phyloP scores from a whole-genome alignment of 495 filamentous ascomycete species.

The Bombardia bombarda region DNA sequence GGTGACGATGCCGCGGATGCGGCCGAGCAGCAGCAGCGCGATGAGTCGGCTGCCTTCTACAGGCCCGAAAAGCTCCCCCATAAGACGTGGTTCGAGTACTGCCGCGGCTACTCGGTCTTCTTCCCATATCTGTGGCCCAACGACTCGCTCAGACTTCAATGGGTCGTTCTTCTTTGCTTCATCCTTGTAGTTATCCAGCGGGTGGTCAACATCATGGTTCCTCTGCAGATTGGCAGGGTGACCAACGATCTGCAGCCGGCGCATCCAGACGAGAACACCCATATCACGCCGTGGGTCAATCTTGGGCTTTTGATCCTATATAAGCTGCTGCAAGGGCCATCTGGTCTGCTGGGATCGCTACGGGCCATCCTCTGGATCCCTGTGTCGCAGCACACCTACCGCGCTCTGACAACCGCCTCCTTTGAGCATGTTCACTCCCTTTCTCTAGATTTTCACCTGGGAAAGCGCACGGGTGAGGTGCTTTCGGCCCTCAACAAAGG shows the following conservation, averaged over 20 bases:
- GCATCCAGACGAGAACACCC: background rate
- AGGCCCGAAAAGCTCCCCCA: conserved; percentile 38
- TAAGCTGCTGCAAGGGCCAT: conserved; percentile 79
- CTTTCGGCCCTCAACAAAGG: conserved; percentile 92
- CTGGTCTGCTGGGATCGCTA: conserved; percentile 75
- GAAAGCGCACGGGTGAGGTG: conserved; percentile 95
- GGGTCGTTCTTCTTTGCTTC: conserved; percentile 74
- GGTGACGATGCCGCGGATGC: conserved; percentile 18
- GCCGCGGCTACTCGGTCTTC: conserved; percentile 79
- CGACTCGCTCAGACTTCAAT: conserved; percentile 61
- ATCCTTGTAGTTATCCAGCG: conserved; percentile 67
- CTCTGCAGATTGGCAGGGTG: conserved; percentile 65
- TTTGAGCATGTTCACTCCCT: conserved; percentile 96
- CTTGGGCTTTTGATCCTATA: conserved; percentile 75
- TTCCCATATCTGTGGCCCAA: conserved; percentile 93
- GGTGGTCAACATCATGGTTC: conserved; percentile 72
- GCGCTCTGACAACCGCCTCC: conserved; percentile 83
- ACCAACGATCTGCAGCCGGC: conserved; percentile 51
- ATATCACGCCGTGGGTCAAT: conserved; percentile 24
- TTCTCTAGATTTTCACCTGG: conserved; percentile 91
- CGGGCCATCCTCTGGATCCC: conserved; percentile 88
- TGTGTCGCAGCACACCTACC: conserved; percentile 92
- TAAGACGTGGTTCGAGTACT: conserved; percentile 59
- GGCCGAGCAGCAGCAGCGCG: conserved; percentile 30
- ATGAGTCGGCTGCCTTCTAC: conserved; percentile 44